Evolutionary conservation across 176 grass and related monocot genomes (phyloP).

Genomic region (Panicum miliaceum): DNA sequence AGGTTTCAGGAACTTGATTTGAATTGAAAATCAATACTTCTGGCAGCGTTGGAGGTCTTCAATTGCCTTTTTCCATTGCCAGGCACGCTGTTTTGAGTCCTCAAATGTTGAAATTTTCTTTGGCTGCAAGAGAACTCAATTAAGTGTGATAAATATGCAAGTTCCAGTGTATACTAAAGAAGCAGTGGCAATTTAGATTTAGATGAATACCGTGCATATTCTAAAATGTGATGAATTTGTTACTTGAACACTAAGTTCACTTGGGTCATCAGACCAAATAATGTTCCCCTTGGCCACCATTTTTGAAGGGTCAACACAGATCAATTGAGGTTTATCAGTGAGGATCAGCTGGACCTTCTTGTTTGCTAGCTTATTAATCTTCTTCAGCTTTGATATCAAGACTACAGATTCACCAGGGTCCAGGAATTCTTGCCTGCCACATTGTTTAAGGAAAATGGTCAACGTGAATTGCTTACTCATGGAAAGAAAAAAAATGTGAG

Average conservation of each 20-base stretch:
- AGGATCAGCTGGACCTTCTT: constrained; percentile 97
- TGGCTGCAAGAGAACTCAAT: constrained; percentile 62
- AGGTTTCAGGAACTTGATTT: constrained; percentile 29
- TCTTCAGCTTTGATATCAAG: constrained; percentile 97
- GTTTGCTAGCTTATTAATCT: constrained; percentile 92
- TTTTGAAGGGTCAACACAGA: constrained; percentile 89
- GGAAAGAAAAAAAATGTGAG: constrained; percentile 36
- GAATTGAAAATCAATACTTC: constrained; percentile 49
- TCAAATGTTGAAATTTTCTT: constrained; percentile 92
- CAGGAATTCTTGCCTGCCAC: constrained; percentile 87
- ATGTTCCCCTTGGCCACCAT: constrained; percentile 81
- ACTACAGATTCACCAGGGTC: constrained; percentile 84
- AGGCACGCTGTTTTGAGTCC: constrained; percentile 81
- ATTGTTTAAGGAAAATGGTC: constrained; percentile 44
- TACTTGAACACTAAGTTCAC: constrained; percentile 76
- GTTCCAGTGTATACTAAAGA: constrained; percentile 14
- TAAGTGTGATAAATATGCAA: not conserved
- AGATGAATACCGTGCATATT: constrained; percentile 82
- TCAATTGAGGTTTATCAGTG: constrained; percentile 90
- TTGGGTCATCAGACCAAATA: constrained; percentile 83
- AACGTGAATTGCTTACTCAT: constrained; percentile 33
- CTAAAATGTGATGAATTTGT: constrained; percentile 82
- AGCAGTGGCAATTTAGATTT: not conserved
- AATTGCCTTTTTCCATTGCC: constrained; percentile 96
- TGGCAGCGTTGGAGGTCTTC: constrained; percentile 79